Conservation (phyloP, 768 basidiomycete species). For the Tremella mesenterica region DNA sequence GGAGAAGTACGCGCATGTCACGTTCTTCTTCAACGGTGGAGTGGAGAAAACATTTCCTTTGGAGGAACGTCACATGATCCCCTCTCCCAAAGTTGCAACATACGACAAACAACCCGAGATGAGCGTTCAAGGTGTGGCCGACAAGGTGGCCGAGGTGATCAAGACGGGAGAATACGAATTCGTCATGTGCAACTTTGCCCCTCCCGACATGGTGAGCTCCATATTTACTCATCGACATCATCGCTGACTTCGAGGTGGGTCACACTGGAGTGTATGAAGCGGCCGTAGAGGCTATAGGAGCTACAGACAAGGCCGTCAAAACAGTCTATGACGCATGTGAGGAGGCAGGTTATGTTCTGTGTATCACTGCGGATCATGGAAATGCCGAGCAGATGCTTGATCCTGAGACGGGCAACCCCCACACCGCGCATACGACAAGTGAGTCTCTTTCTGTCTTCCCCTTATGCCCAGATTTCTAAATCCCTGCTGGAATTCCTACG, state of each 20-base stretch:
- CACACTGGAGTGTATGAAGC: constrained; percentile 89
- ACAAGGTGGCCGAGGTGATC: constrained; percentile 83
- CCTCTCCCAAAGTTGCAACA: constrained; percentile 86
- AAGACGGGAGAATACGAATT: constrained; percentile 65
- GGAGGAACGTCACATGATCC: constrained; percentile 79
- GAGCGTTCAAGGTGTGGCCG: constrained; percentile 78
- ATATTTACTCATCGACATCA: not conserved
- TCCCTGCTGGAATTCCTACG: constrained; percentile 6
- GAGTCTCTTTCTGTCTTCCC: too few species aligned
- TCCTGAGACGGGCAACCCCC: constrained; percentile 69
- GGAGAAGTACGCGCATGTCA: constrained; percentile 97
- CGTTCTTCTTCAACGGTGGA: constrained; percentile 97
- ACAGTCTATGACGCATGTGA: constrained; percentile 78
- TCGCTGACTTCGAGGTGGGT: constrained; percentile 54
- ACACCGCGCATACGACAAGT: constrained; percentile 53
- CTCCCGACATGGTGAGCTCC: constrained; percentile 76
- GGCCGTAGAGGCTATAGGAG: constrained; percentile 73
- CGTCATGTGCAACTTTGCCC: constrained; percentile 96
- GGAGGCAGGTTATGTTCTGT: constrained; percentile 72
- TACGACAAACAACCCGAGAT: constrained; percentile 87
- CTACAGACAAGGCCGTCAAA: constrained; percentile 83
- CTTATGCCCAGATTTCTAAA: not conserved
- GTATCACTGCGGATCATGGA: constrained; percentile 88
- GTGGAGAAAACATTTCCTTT: constrained; percentile 80
- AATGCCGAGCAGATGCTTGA: constrained; percentile 94